These are phyloP conservation scores for Leccinellum rugosiceps DNA, from an alignment of 768 basidiomycete genomes.

Conservation along the genomic window DNA sequence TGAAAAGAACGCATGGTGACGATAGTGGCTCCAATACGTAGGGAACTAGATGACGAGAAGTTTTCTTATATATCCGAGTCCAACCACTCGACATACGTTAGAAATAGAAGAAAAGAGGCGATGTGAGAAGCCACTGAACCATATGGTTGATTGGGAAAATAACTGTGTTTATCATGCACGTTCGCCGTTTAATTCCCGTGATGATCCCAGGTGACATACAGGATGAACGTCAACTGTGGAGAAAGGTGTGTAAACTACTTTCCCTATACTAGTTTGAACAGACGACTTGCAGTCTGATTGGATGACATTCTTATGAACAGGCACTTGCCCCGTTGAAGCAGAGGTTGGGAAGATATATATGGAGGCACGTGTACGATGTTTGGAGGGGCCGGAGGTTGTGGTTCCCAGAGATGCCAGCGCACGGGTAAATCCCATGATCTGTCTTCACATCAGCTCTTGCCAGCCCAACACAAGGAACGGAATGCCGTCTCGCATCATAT, in stretches of 20 bases:
- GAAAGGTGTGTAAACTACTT: too few relatives aligned
- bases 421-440: background rate
- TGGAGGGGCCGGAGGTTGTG: background rate
- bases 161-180: constrained; percentile 4
- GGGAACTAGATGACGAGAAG: background rate
- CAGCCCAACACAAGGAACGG: background rate
- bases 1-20: constrained; percentile 15
- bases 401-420: constrained; percentile 8
- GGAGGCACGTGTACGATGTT: background rate
- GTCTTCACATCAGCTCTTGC: background rate
- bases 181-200: constrained; percentile 7
- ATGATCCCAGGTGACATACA: background rate
- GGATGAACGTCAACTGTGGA: background rate
- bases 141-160: background rate
- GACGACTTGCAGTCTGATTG: background rate
- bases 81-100: background rate
- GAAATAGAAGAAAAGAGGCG: background rate
- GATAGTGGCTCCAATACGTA: background rate
- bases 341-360: background rate
- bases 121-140: background rate
- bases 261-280: background rate
- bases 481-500: background rate
- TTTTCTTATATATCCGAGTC: constrained; percentile 4
- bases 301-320: background rate
- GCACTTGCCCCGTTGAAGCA: background rate